Evolutionary conservation across 1,284 basidiomycete genomes (phyloP).

Genomic region (Neonothopanus nambi): DNA sequence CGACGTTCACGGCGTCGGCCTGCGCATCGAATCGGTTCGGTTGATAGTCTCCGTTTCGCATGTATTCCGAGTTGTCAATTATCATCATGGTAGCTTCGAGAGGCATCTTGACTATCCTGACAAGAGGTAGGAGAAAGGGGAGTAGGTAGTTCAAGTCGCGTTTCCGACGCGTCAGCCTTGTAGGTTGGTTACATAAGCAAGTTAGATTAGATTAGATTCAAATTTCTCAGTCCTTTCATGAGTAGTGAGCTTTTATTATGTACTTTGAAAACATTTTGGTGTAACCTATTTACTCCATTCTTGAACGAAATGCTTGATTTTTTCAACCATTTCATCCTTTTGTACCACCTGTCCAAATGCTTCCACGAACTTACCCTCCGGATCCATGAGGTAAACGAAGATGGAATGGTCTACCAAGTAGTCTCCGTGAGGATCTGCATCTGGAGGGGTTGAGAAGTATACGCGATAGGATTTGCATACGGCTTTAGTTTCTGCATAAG

Average conservation of each 20-base stretch:
- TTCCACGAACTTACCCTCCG: conserved; percentile 91
- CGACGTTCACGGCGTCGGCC: conserved; percentile 86
- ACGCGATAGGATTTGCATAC: conserved; percentile 96
- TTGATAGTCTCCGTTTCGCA: conserved; percentile 94
- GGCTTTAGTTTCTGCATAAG: conserved; percentile 84
- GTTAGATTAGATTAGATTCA: too few relatives aligned
- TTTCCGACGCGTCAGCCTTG: too few relatives aligned
- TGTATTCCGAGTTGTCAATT: conserved; percentile 93
- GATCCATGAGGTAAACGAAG: conserved; percentile 99
- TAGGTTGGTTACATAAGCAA: too few relatives aligned
- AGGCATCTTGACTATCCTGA: conserved; percentile 60
- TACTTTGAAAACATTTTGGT: too few relatives aligned
- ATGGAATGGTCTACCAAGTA: conserved; percentile 98
- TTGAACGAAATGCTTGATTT: conserved; percentile 58
- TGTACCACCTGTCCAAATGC: conserved; percentile 90
- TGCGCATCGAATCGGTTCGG: conserved; percentile 91
- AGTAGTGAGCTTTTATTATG: too few relatives aligned
- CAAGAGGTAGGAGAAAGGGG: too few relatives aligned
- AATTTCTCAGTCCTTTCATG: too few relatives aligned
- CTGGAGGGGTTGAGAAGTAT: conserved; percentile 96
- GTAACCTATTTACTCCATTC: conserved; percentile 39
- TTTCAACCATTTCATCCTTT: conserved; percentile 68
- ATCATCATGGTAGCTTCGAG: conserved; percentile 94
- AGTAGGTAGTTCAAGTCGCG: too few relatives aligned
- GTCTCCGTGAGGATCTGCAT: conserved; percentile 84